Evolutionary conservation across 176 grass and related monocot species (phyloP).

Genomic region (Oryza rufipogon): DNA sequence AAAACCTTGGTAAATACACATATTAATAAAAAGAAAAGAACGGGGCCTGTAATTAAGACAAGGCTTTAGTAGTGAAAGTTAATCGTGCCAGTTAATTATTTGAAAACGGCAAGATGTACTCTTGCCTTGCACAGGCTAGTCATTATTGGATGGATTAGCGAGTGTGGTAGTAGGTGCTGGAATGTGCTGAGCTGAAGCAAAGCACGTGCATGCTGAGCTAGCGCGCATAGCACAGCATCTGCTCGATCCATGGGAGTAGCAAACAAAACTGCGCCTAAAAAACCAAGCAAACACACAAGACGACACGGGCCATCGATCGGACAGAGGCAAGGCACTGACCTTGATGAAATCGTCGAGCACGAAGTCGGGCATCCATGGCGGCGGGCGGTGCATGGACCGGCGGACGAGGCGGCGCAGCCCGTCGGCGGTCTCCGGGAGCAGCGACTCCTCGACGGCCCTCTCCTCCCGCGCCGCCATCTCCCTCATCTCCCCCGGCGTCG

Average conservation of each 20-base stretch:
- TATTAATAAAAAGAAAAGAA: too few species aligned
- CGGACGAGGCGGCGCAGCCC: conserved; percentile 66
- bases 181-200: background rate
- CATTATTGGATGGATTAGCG: background rate
- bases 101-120: background rate
- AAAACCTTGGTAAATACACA: too few species aligned
- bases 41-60: too few species aligned
- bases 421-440: conserved; percentile 63
- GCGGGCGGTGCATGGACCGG: conserved; percentile 83
- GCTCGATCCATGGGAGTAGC: background rate
- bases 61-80: background rate
- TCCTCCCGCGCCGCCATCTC: conserved; percentile 56
- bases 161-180: background rate
- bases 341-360: conserved; percentile 83
- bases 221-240: background rate
- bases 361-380: conserved; percentile 75
- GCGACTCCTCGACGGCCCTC: conserved; percentile 61
- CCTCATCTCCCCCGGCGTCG: conserved; percentile 42
- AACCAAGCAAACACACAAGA: background rate
- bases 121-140: too few species aligned
- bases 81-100: background rate
- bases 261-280: background rate
- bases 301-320: background rate
- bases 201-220: conserved; percentile 17
- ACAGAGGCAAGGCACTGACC: conserved; percentile 34